Evolutionary conservation across 257 asterid genomes (phyloP).

Genomic region (Solanum habrochaites): DNA sequence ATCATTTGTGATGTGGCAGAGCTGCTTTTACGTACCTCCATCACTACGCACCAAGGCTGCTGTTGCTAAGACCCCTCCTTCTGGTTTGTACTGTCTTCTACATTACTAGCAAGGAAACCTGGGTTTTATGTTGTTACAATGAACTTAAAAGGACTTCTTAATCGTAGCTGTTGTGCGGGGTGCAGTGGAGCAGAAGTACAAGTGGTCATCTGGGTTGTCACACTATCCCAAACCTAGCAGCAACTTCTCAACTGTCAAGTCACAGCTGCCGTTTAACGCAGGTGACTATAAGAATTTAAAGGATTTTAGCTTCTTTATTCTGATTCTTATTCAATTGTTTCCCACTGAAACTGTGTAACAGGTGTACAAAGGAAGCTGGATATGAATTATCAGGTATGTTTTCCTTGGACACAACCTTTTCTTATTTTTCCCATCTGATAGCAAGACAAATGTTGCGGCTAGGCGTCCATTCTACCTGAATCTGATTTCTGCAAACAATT

Average conservation of each 20-base stretch:
- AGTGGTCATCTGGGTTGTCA: conserved; percentile 26
- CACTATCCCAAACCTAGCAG: conserved; percentile 35
- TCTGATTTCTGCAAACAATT: background rate
- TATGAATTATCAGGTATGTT: conserved; percentile 51
- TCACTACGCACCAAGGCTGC: conserved; percentile 60
- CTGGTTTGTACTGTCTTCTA: conserved; percentile 39
- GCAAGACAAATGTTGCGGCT: background rate
- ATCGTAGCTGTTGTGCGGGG: conserved; percentile 31
- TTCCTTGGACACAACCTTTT: background rate
- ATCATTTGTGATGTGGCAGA: conserved; percentile 29
- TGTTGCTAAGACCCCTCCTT: conserved; percentile 49
- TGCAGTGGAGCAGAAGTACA: conserved; percentile 31
- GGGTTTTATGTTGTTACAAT: background rate
- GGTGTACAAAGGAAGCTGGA: conserved; percentile 83
- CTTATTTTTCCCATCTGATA: background rate
- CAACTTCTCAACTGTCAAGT: conserved; percentile 34
- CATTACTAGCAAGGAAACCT: background rate
- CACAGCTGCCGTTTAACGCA: conserved; percentile 29
- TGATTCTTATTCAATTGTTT: background rate
- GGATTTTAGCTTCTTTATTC: background rate
- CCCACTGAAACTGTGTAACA: background rate
- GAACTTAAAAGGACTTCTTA: background rate
- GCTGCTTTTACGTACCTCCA: conserved; percentile 77
- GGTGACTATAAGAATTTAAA: conserved; percentile 15
- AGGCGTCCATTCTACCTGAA: background rate